Conservation (phyloP, 108 stramenopile species). For the Asterionellopsis glacialis region DNA sequence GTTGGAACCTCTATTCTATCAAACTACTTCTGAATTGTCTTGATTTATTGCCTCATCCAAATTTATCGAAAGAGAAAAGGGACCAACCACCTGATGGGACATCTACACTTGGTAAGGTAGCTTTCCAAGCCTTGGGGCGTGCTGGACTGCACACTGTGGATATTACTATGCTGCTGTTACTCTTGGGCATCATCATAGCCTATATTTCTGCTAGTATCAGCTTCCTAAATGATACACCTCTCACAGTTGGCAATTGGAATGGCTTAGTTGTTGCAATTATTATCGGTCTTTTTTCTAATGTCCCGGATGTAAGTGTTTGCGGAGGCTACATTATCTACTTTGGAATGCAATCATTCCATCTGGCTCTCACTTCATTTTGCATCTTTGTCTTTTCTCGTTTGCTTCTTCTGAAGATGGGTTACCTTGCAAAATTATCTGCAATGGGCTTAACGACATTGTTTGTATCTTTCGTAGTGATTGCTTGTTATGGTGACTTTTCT, state of each 20-base stretch:
- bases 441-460: slow-evolving; percentile 47
- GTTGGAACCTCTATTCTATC: slow-evolving; percentile 73
- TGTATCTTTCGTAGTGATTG: slow-evolving; percentile 38
- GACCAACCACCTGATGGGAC: slow-evolving; percentile 45
- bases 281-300: slow-evolving; percentile 46
- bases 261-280: slow-evolving; percentile 35
- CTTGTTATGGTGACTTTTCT: not conserved
- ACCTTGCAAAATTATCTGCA: slow-evolving; percentile 42
- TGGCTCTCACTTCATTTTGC: not conserved
- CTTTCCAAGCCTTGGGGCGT: slow-evolving; percentile 64
- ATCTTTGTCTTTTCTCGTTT: slow-evolving; percentile 39
- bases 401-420: slow-evolving; percentile 63
- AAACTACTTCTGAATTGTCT: slow-evolving; percentile 45
- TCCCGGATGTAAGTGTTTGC: slow-evolving; percentile 15
- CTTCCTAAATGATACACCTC: slow-evolving; percentile 53
- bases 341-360: too few species aligned
- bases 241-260: slow-evolving; percentile 37
- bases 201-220: slow-evolving; percentile 38
- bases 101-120: slow-evolving; percentile 49
- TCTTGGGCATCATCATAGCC: slow-evolving; percentile 56
- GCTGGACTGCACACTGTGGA: slow-evolving; percentile 51
- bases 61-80: not conserved
- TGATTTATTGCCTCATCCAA: slow-evolving; percentile 10
- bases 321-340: too few species aligned
- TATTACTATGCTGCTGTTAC: slow-evolving; percentile 48